phyloP scores from a whole-genome alignment of 768 basidiomycete genomes.

The Paxillus involutus region DNA sequence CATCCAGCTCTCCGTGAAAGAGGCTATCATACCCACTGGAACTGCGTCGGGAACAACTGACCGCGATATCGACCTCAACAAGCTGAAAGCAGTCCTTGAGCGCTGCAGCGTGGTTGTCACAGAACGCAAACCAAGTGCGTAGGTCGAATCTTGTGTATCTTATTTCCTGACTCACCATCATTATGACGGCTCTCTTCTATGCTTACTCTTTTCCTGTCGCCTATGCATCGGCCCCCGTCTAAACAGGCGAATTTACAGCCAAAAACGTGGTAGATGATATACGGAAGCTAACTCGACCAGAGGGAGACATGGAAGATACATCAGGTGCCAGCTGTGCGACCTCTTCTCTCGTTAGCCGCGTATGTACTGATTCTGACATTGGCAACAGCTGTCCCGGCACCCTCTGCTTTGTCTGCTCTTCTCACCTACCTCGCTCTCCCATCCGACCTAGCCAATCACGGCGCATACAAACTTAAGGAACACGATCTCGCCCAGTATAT shows the following conservation, averaged over 20 bases:
- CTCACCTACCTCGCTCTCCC: slow-evolving; percentile 81
- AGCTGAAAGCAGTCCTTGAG: slow-evolving; percentile 83
- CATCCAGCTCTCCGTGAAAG: slow-evolving; percentile 97
- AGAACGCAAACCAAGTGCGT: slow-evolving; percentile 81
- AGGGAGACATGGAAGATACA: slow-evolving; percentile 22
- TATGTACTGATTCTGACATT: neutral
- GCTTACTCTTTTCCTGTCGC: neutral
- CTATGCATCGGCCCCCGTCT: too few species aligned
- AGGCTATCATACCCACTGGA: slow-evolving; percentile 82
- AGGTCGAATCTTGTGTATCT: neutral
- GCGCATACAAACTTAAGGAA: slow-evolving; percentile 74
- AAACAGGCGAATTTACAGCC: slow-evolving; percentile 77
- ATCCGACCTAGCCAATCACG: slow-evolving; percentile 74
- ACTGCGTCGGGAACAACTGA: slow-evolving; percentile 71
- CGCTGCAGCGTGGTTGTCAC: slow-evolving; percentile 90
- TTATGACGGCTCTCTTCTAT: neutral
- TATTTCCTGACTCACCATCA: neutral
- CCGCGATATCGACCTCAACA: slow-evolving; percentile 85
- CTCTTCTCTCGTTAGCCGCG: neutral
- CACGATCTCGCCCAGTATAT: slow-evolving; percentile 95
- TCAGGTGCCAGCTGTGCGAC: slow-evolving; percentile 13
- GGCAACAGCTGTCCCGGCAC: slow-evolving; percentile 64
- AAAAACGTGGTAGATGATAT: slow-evolving; percentile 83
- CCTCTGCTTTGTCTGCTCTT: slow-evolving; percentile 79
- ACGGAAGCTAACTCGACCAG: slow-evolving; percentile 37